phyloP scores from a whole-genome alignment of 352 stramenopile genomes.

The Globisporangium acanthophoron region DNA sequence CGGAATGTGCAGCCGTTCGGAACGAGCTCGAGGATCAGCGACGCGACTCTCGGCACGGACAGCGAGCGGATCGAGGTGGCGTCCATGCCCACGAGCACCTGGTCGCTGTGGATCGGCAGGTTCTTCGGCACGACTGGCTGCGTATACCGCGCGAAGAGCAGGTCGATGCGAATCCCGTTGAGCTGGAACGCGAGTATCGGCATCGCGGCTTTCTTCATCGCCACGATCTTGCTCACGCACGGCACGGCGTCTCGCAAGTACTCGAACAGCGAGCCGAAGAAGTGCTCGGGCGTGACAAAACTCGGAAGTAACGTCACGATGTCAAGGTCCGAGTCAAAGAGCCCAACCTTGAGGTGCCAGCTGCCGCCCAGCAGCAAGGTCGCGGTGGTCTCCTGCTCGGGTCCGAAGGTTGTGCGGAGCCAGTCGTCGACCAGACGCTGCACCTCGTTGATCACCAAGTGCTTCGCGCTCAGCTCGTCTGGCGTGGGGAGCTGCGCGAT shows the following conservation, averaged over 20 bases:
- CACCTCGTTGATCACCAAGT: slow-evolving; percentile 74
- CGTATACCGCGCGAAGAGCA: slow-evolving; percentile 76
- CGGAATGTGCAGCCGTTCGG: slow-evolving; percentile 69
- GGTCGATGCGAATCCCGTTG: slow-evolving; percentile 56
- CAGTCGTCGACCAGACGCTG: slow-evolving; percentile 67
- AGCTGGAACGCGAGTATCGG: slow-evolving; percentile 76
- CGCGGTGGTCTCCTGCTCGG: slow-evolving; percentile 33
- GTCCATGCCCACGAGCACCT: slow-evolving; percentile 75
- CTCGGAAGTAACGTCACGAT: slow-evolving; percentile 68
- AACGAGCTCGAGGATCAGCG: slow-evolving; percentile 76
- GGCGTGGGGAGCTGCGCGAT: slow-evolving; percentile 48
- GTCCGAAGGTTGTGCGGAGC: slow-evolving; percentile 42
- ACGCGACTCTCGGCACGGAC: slow-evolving; percentile 71
- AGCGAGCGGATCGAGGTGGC: slow-evolving; percentile 66
- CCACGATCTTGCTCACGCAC: slow-evolving; percentile 55
- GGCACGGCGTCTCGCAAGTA: slow-evolving; percentile 28
- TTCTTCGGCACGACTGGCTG: slow-evolving; percentile 63
- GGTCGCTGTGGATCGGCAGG: slow-evolving; percentile 66
- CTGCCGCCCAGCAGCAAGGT: slow-evolving; percentile 72
- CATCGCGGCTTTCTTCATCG: slow-evolving; percentile 65
- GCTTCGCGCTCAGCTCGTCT: slow-evolving; percentile 62
- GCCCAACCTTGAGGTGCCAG: slow-evolving; percentile 78
- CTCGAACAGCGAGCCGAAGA: slow-evolving; percentile 61
- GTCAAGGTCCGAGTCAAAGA: slow-evolving; percentile 73
- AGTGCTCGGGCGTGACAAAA: slow-evolving; percentile 51